Conservation (phyloP, 2,329 filamentous ascomycete genomes). For the Anisogramma anomala region DNA sequence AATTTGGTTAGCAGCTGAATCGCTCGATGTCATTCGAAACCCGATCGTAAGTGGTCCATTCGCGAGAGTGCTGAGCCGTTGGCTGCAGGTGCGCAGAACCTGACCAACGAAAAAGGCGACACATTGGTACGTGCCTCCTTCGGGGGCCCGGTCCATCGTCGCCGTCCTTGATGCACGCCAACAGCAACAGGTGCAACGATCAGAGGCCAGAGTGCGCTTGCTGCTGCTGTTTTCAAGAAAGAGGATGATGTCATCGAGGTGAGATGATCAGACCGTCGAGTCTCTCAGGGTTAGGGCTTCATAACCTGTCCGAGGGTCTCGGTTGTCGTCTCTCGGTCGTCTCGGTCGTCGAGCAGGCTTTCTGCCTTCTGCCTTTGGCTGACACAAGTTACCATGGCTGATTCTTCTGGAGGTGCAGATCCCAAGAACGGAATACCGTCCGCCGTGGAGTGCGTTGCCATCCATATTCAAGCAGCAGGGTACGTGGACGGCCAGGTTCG, state of each 20-base stretch:
- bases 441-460: constrained; percentile 34
- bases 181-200: constrained; percentile 36
- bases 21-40: no score
- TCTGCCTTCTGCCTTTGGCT: no score
- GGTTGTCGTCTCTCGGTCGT: background rate
- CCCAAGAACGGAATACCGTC: constrained; percentile 40
- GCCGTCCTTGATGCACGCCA: no score
- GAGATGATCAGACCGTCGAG: constrained; percentile 7
- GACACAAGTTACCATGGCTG: no score
- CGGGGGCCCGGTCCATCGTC: background rate
- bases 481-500: constrained; percentile 38
- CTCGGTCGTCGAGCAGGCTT: constrained; percentile 25
- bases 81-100: no score
- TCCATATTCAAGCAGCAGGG: constrained; percentile 43
- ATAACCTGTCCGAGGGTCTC: constrained; percentile 1
- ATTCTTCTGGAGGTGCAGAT: constrained; percentile 45
- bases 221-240: constrained; percentile 63
- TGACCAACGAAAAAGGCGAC: constrained; percentile 64
- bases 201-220: constrained; percentile 56
- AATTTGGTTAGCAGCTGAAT: no score
- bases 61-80: no score
- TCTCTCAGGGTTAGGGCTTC: background rate
- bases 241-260: constrained; percentile 53
- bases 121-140: constrained; percentile 43
- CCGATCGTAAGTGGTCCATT: no score